Evolutionary conservation across 2,329 filamentous ascomycete species (phyloP), one percentile per base, ranked within the genome.

Genomic region (Alternaria alternata): DNA sequence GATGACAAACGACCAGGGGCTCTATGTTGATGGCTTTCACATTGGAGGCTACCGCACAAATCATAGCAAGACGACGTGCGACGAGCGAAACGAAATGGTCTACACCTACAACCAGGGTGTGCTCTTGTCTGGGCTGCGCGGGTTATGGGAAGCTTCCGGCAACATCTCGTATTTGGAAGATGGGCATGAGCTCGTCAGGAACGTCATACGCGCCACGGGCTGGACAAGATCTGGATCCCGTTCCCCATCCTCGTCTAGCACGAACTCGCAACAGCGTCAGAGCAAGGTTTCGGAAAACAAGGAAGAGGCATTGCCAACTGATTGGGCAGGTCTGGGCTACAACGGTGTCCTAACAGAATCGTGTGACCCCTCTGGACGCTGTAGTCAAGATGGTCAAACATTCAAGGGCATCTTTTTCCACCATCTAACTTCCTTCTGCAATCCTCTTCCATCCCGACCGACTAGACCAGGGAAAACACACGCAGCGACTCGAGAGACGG

Each of bases 101-200:
- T 97, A 94, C 78, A 96, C 93, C 0, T 97, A 98, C 81, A 98
- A 98, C 79, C 94, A 98, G 78, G 94, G 94, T 22, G 93, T 97
- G 4, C 73, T 98, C 1, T 85, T 97, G 22, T 93, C 91, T 5
- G 94, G 93, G 12, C 87, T 93, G 56, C 87, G 92, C 34, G 91
- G 89, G 1, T 84, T 97, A 0, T 97, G 91, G 87, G 86, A 91
- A 63, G 88, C 88, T 14, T 97, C 92, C 0, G 91, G 90, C 12
- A 86, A 88, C n/a, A 77, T 82, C 2, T 83, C 81, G 1, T 97
- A 93, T 73, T 83, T 97, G 1, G 78, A 85, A 20, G 93, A 97
- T 58, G 94, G 92, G 0, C 93, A 97, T 76, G 75, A 81, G n/a
- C 86, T 97, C 7, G 84, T 97, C 41, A 83, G 85, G 43, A 87